Conservation (phyloP, 306 rosid genomes). For the Inga leiocalycina region DNA sequence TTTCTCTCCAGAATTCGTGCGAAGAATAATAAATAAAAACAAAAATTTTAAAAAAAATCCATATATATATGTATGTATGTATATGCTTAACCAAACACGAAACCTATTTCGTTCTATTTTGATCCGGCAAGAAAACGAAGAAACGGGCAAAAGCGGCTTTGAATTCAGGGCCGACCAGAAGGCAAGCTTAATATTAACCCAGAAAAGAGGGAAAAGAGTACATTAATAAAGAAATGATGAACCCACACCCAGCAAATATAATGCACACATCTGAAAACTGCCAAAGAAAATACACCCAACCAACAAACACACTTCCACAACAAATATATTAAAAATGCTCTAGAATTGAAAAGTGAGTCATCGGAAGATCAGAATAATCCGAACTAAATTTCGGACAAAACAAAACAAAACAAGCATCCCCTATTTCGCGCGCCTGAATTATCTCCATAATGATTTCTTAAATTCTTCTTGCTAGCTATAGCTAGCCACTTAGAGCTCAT, state of each 20-base stretch:
- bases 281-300: slow-evolving; percentile 27
- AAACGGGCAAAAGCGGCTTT: slow-evolving; percentile 72
- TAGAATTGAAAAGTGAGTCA: slow-evolving; percentile 38
- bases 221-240: slow-evolving; percentile 39
- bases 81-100: slow-evolving; percentile 69
- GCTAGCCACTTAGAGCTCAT: slow-evolving; percentile 36
- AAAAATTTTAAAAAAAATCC: background rate
- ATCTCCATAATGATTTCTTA: slow-evolving; percentile 41
- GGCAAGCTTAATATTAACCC: slow-evolving; percentile 45
- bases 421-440: slow-evolving; percentile 44
- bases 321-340: background rate
- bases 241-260: slow-evolving; percentile 31
- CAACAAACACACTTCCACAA: slow-evolving; percentile 1
- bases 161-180: slow-evolving; percentile 75
- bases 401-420: slow-evolving; percentile 41
- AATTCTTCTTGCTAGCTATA: slow-evolving; percentile 10
- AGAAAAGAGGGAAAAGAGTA: slow-evolving; percentile 28
- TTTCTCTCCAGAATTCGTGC: slow-evolving; percentile 47
- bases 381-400: slow-evolving; percentile 57
- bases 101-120: slow-evolving; percentile 56
- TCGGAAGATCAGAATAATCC: slow-evolving; percentile 46
- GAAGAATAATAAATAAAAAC: slow-evolving; percentile 1
- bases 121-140: slow-evolving; percentile 79
- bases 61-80: too few species aligned
- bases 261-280: slow-evolving; percentile 47